Evolutionary conservation across 1,284 basidiomycete species (phyloP), one percentile per base, ranked within the genome.

Genomic region (Peniophora sp.): DNA sequence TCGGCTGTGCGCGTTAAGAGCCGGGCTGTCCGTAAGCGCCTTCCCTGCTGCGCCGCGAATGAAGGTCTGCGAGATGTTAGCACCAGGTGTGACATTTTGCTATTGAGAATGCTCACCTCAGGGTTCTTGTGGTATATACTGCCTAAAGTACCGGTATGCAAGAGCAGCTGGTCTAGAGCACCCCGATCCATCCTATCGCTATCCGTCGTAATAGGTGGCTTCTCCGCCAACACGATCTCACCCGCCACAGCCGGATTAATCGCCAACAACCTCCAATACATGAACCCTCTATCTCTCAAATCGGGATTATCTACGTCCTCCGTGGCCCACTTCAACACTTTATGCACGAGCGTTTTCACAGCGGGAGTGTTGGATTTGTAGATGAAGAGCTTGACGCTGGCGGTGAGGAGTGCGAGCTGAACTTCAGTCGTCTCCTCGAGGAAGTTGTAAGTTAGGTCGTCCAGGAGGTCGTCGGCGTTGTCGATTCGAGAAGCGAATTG

Each of bases 301-400:
- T 99, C 97, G 5, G 97, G 95, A 63, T 97, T 97, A 66, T 98
- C 96, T 52, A 96, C 85, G 58, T 98, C 91, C 66, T 99, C 97
- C 2, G 97, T 99, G 14, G 94, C 88, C 84, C 92, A 95, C 65
- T 98, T 97, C 36, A 99, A 73, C 11, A 99, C 91, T 61, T 93
- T 94, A 66, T 95, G 93, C 0, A 99, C 94, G 27, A 99, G 78
- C 51, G 86, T 84, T 63, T 96, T 96, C 11, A 91, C 85, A 24
- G 83, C 84, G 45, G 93, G 89, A 0, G 92, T 92, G 53, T 77
- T 73, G 2, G 85, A 75, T 59, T 97, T 94, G 73, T 94, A 94
- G 58, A 99, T 81, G 73, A 99, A 99, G 35, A 98, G 76, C 67
- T 99, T 99, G 57, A 99, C 97, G 17, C 92, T 82, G 0, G 97